Conservation (phyloP, 305 asterid genomes). For the Withania somnifera region DNA sequence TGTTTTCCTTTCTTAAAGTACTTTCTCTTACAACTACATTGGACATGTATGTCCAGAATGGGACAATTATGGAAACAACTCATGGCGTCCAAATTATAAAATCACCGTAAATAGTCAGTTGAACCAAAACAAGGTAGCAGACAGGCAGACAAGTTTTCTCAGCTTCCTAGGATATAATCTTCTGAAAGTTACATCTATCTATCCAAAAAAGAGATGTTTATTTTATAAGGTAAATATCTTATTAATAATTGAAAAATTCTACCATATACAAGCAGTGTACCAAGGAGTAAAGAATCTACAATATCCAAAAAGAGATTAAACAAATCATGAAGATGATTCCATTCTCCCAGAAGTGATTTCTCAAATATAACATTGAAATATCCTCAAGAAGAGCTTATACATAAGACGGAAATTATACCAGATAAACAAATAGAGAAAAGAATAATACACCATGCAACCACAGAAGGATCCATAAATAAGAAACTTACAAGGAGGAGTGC, state of each 20-base stretch:
- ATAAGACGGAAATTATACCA: background rate
- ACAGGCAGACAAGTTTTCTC: background rate
- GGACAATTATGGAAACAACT: background rate
- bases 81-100: background rate
- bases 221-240: background rate
- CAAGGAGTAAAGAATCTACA: background rate
- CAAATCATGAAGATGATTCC: background rate
- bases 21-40: background rate
- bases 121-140: background rate
- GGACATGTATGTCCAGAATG: background rate
- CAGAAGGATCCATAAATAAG: background rate
- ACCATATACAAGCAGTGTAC: background rate
- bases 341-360: background rate
- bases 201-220: background rate
- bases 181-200: background rate
- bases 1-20: background rate
- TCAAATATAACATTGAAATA: background rate
- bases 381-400: background rate
- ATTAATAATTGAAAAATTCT: background rate
- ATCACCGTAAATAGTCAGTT: background rate
- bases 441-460: constrained; percentile 5
- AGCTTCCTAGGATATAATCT: background rate
- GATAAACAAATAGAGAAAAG: background rate
- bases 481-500: constrained; percentile 78
- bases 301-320: background rate